These are phyloP conservation scores for Aspergillus neotritici DNA, from an alignment of 2,329 filamentous ascomycete genomes.

Conservation along the genomic window DNA sequence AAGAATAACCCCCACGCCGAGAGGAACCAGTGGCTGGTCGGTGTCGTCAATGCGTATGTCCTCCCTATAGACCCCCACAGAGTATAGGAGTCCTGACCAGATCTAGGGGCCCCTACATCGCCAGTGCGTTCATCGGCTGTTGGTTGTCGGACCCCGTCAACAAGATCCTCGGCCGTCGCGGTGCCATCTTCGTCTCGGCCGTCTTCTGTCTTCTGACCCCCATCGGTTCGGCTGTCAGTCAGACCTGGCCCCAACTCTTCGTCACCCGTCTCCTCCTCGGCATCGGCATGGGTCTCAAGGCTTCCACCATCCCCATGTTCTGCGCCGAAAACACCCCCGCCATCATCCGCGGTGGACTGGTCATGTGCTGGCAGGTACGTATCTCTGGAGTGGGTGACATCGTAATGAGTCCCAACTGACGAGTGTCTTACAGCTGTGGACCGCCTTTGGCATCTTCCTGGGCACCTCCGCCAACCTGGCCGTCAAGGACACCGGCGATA, in stretches of 20 bases:
- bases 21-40: slow-evolving; percentile 56
- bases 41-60: slow-evolving; percentile 54
- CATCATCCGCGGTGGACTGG: slow-evolving; percentile 50
- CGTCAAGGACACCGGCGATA: slow-evolving; percentile 53
- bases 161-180: slow-evolving; percentile 53
- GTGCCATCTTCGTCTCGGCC: slow-evolving; percentile 59
- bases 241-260: slow-evolving; percentile 56
- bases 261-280: slow-evolving; percentile 54
- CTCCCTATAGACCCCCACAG: too few species aligned
- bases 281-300: slow-evolving; percentile 58
- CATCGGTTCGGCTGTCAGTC: slow-evolving; percentile 59
- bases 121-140: slow-evolving; percentile 51
- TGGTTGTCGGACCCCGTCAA: slow-evolving; percentile 65
- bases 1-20: slow-evolving; percentile 33
- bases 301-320: slow-evolving; percentile 52
- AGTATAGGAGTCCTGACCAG: slow-evolving; percentile 24
- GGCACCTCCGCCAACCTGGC: slow-evolving; percentile 62
- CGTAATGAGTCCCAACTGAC: too few species aligned
- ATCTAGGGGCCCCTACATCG: slow-evolving; percentile 47
- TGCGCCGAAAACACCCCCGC: slow-evolving; percentile 53
- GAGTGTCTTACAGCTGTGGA: slow-evolving; percentile 43
- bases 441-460: slow-evolving; percentile 60
- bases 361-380: slow-evolving; percentile 48
- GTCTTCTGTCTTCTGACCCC: slow-evolving; percentile 62
- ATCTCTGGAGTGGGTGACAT: too few species aligned